Evolutionary conservation across 768 basidiomycete species (phyloP), one percentile per base, ranked within the genome.

Genomic region (Kwoniella europaea): DNA sequence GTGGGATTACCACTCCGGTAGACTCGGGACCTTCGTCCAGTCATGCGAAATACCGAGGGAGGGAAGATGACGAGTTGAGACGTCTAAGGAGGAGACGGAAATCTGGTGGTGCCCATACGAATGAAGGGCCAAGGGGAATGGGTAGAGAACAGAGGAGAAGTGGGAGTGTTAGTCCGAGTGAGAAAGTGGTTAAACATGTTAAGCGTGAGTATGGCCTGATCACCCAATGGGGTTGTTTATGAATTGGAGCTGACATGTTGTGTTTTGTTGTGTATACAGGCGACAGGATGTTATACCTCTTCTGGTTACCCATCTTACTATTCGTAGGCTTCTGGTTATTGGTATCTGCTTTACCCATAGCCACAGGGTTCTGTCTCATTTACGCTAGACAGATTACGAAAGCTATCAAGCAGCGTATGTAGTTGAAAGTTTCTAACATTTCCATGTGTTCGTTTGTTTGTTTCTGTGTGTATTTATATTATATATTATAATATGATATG

Each of bases 301-400:
- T 85, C 75, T 85, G 84, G 84, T 66, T 84, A 18, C 84, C 84
- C 1, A 76, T 84, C 41, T 74, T 84, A n/a, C 74, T 78, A 10
- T 80, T 83, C 54, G 78, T 81, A 4, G 76, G 76, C 15, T 79
- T 81, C 52, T 81, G 78, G 80, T 57, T 78, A 10, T 35, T 76
- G 10, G 75, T 81, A 27, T 73, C 77, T 18, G 77, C 77, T 18
- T 55, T 81, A 20, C 79, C 79, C n/a, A 77, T 81, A 63, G 73
- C 70, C 41, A 79, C 79, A 6, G 76, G 75, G 10, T 77, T 79
- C 63, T 61, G 74, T 41, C 57, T 81, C 10, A 74, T 81, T 16
- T 81, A 81, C 46, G 74, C 70, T 29, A 63, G 78, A 35, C 74
- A 74, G 52, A 77, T 81, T 42, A 74, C 71, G 15, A 60, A 74